Base-by-base conservation (phyloP, 2,329 filamentous ascomycete genomes). In the Aspergillus sp. region DNA sequence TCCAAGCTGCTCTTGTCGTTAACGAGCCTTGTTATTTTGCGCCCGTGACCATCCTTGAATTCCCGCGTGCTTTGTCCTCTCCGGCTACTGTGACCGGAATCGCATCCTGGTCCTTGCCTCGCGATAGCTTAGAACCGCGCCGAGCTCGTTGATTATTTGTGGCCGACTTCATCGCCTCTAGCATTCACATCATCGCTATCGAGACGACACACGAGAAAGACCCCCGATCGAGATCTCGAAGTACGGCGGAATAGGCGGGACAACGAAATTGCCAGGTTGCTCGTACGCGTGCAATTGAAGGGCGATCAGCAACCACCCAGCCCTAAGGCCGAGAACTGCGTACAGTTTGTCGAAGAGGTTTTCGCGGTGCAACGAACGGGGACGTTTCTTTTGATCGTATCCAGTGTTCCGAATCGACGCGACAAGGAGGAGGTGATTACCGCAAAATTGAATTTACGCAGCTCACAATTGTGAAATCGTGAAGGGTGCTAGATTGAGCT, bases 81-180 rank as follows among this genome's bases (percentile, higher is more conserved):
- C 46, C 50, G 51, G 51, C 57, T 50, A 43, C 55, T 49, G 56
- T 54, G 19, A n/a, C 46, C 46, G 52, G 52, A 58, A 52, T 64
- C 60, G 62, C 63, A 66, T 59, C 58, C 46, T 60, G 47, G 46
- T 57, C 57, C 55, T 58, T 49, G 45, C 51, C 55, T 55, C 58
- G 60, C 61, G 61, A 61, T 58, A 62, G 57, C 63, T 59, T 52
- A 49, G 23, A 44, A 61, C 56, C 65, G 62, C 64, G 61, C 58
- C 58, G 50, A 58, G 51, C 52, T 61, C 45, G 47, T 56, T 51
- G 44, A 54, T 60, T 46, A 44, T 43, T 55, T 23, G 44, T 51
- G 48, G 45, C 33, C 57, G 21, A 51, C 44, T 43, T 31, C 15
- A 52, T 55, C 39, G 33, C 21, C 39, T 37, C 19, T 23, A 33